Percentiles rank a stretch among this genome's conserved stretches.
phyloP scores from a whole-genome alignment of 108 stramenopile genomes.

The Pseudonitzschia delicatissima region DNA sequence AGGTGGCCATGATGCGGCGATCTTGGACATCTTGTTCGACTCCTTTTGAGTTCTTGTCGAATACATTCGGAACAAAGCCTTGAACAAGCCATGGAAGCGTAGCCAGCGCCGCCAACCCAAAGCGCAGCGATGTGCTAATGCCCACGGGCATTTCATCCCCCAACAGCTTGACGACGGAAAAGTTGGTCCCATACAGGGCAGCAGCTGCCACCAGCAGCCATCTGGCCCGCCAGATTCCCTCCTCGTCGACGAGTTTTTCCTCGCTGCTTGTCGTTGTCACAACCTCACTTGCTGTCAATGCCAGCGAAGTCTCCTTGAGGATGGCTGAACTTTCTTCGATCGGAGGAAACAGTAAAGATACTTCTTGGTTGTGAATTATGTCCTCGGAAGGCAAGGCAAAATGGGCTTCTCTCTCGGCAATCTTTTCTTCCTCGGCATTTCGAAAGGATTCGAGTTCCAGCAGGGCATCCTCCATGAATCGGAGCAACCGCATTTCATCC shows the following conservation, averaged over 20 bases:
- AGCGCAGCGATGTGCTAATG: conserved; percentile 58
- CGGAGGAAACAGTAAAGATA: too few relatives aligned
- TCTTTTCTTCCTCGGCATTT: too few relatives aligned
- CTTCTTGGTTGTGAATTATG: too few relatives aligned
- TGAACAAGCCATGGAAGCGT: conserved; percentile 67
- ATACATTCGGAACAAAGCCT: background rate
- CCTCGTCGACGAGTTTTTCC: background rate
- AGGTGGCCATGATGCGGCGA: conserved; percentile 32
- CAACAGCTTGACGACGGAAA: conserved; percentile 74
- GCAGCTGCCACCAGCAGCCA: conserved; percentile 56
- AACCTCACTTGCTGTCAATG: too few relatives aligned
- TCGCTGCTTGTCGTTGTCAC: background rate
- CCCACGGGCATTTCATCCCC: conserved; percentile 61
- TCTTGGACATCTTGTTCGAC: background rate
- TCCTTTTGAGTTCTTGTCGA: background rate
- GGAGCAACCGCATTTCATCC: background rate
- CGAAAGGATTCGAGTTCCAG: background rate
- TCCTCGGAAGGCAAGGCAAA: too few relatives aligned
- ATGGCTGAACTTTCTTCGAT: too few relatives aligned
- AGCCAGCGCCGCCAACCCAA: conserved; percentile 66
- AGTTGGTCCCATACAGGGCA: conserved; percentile 84
- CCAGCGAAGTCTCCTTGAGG: too few relatives aligned
- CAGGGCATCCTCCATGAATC: conserved; percentile 1
- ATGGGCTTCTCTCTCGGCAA: too few relatives aligned
- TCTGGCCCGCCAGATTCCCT: conserved; percentile 37